phyloP scores from a whole-genome alignment of 805 yeast species.

The Wickerhamomyces silvicola region DNA sequence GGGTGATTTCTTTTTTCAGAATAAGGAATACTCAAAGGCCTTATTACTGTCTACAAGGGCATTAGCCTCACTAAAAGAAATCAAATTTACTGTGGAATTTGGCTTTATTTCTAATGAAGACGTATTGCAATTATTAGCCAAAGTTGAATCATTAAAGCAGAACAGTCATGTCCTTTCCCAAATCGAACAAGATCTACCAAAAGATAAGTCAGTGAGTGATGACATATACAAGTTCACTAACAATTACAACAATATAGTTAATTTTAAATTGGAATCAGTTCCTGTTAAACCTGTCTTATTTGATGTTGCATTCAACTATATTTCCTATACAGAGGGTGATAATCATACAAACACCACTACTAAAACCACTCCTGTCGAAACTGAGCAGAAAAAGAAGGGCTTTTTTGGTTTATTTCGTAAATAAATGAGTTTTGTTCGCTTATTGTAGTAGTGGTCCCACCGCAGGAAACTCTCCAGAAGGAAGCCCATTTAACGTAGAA shows the following conservation, averaged over 20 bases:
- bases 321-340: constrained; percentile 35
- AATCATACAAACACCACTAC: too few species aligned
- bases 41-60: constrained; percentile 37
- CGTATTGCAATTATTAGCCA: constrained; percentile 19
- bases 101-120: constrained; percentile 33
- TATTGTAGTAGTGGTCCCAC: too few species aligned
- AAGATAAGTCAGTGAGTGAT: constrained; percentile 22
- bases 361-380: too few species aligned
- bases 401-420: too few species aligned
- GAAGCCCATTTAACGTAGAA: constrained; percentile 9
- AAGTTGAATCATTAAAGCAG: constrained; percentile 13
- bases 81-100: constrained; percentile 16
- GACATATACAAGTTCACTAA: constrained; percentile 17
- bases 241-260: constrained; percentile 19
- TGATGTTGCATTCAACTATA: constrained; percentile 83
- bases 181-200: constrained; percentile 27
- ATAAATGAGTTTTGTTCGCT: too few species aligned
- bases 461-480: constrained; percentile 22
- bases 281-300: constrained; percentile 84
- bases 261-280: constrained; percentile 42
- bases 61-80: constrained; percentile 11
- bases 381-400: too few species aligned
- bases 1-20: constrained; percentile 37
- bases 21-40: constrained; percentile 38
- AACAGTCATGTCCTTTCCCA: constrained; percentile 44